Evolutionary conservation across 805 yeast genomes (phyloP), one percentile per base, ranked within the genome.

Genomic region (Schwanniomyces pseudopolymorphus): DNA sequence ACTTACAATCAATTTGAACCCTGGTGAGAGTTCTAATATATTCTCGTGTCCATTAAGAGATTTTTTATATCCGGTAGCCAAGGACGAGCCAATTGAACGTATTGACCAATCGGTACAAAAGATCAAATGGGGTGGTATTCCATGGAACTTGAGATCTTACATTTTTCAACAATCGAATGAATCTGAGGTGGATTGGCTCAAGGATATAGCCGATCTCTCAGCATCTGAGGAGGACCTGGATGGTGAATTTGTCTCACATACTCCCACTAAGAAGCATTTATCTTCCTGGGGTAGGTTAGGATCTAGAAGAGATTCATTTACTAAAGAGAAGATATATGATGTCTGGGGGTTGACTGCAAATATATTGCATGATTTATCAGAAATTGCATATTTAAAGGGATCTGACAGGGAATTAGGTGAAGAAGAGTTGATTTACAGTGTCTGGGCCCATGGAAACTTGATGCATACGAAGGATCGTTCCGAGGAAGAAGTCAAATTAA

Each of bases 301-400:
- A 2, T 58, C 72, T 8, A 55, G 76, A 41, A 50, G 72, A 19
- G 67, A 70, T 46, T 58, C 67, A 10, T 59, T 51, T 19, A 61
- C 76, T 53, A 58, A 80, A 61, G 69, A 66, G 38, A 72, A 75
- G 45, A 75, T 83, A 33, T 80, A 86, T 57, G 87, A 85, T 57
- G 83, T 87, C 4, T 87, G 94, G 95, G 95, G 95, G 0, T 66
- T 87, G 31, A 87, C 94, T 0, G 92, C 91, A 2, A 85, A 85
- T 58, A 86, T 87, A 8, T 59, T 87, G n/a, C 87, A 80, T 55
- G 92, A 87, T 59, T 57, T 87, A 24, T 84, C 89, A 1, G 75
- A 74, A 46, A 71, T 85, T 8, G 68, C 78, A 3, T 78, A 80
- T 57, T 45, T 50, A 6, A 40, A 38, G 2, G 38, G 49, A 17